Percentiles rank a stretch among this genome's conserved stretches.
Conservation (phyloP, 2,329 filamentous ascomycete genomes). For the Hymenoscyphus infarciens region DNA sequence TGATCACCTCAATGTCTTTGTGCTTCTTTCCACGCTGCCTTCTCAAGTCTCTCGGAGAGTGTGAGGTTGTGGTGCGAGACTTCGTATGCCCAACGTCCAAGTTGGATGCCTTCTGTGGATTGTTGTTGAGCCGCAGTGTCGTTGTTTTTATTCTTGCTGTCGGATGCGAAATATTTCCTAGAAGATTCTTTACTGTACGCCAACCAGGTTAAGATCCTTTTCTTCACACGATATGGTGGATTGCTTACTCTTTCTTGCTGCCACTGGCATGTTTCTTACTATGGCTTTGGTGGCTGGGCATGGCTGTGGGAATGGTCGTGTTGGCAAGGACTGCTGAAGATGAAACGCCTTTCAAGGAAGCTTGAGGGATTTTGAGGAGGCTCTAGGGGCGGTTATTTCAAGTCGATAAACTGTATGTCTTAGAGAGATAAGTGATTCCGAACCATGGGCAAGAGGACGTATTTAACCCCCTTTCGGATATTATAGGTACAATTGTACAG, state of each 20-base stretch:
- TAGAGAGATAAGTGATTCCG: background rate
- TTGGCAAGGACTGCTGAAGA: background rate
- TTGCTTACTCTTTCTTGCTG: background rate
- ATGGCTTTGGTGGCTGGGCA: background rate
- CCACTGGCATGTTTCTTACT: background rate
- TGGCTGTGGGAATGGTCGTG: background rate
- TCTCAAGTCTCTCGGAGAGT: slow-evolving; percentile 18
- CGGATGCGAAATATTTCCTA: background rate
- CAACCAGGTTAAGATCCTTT: background rate
- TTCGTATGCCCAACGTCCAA: slow-evolving; percentile 13
- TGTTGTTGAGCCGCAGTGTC: background rate
- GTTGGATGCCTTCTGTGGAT: slow-evolving; percentile 2
- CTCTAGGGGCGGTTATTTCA: background rate
- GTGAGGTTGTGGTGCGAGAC: slow-evolving; percentile 13
- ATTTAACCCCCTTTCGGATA: background rate
- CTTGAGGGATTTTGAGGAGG: background rate
- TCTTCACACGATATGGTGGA: background rate
- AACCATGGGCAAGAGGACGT: background rate
- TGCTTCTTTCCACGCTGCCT: slow-evolving; percentile 10
- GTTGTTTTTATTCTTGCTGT: background rate
- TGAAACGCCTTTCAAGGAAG: background rate
- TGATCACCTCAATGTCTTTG: background rate
- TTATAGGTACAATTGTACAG: background rate
- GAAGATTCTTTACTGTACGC: background rate
- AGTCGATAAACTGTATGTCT: background rate